Evolutionary conservation across 2,329 filamentous ascomycete species (phyloP).

Genomic region (Spiromastix sp.): DNA sequence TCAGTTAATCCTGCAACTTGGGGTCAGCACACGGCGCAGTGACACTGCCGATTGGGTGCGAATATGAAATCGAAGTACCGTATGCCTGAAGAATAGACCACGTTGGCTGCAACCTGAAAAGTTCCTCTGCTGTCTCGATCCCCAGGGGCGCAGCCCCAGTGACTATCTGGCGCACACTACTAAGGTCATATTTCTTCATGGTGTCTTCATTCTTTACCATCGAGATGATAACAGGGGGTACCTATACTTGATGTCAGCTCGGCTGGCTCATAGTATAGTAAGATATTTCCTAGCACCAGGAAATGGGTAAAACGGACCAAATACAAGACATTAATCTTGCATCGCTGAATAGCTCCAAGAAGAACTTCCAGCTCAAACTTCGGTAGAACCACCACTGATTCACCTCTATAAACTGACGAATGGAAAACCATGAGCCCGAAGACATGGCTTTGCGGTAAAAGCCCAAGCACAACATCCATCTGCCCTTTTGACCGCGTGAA

Average conservation of each 20-base stretch:
- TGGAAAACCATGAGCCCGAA: conserved; percentile 60
- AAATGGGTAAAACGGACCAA: conserved; percentile 38
- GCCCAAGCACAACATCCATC: conserved; percentile 45
- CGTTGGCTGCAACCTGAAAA: conserved; percentile 46
- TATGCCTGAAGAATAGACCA: conserved; percentile 60
- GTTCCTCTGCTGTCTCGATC: conserved; percentile 53
- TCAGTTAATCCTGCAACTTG: conserved; percentile 53
- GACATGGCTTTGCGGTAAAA: conserved; percentile 65
- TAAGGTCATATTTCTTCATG: conserved; percentile 55
- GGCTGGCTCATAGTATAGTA: no score
- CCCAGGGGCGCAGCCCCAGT: conserved; percentile 64
- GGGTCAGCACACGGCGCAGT: conserved; percentile 5
- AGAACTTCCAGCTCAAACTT: conserved; percentile 57
- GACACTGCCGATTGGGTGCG: background rate
- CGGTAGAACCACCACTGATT: conserved; percentile 59
- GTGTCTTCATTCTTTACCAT: conserved; percentile 51
- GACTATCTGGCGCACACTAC: conserved; percentile 51
- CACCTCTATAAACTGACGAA: conserved; percentile 52
- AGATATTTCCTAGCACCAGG: background rate
- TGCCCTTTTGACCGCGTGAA: conserved; percentile 36
- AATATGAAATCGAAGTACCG: conserved; percentile 20
- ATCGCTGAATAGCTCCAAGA: conserved; percentile 50
- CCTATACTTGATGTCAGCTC: conserved; percentile 7
- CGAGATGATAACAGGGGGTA: conserved; percentile 61
- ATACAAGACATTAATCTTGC: conserved; percentile 54